phyloP scores from a whole-genome alignment of 768 basidiomycete genomes.

The Steccherinum ochraceum region DNA sequence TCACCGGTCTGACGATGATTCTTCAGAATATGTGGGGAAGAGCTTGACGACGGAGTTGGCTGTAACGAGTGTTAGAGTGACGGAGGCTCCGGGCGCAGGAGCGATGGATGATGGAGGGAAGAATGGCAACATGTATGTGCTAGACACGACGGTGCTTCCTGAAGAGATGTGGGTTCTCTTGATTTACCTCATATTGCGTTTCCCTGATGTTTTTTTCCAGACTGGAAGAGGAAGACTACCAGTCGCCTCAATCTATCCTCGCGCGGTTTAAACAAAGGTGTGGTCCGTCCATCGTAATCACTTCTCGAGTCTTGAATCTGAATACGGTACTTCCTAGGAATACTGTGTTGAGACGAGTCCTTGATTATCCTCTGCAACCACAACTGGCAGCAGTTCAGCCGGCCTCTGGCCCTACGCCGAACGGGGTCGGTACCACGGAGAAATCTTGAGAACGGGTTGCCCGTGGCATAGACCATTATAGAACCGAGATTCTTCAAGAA shows the following conservation, averaged over 20 bases:
- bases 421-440: no score
- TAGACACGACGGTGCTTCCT: slow-evolving; percentile 51
- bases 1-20: slow-evolving; percentile 28
- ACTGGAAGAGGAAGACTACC: slow-evolving; percentile 27
- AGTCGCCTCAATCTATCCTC: slow-evolving; percentile 44
- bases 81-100: slow-evolving; percentile 69
- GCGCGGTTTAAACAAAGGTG: slow-evolving; percentile 68
- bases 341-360: background rate
- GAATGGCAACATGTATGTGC: slow-evolving; percentile 67
- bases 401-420: background rate
- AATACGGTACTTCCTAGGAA: no score
- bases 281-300: slow-evolving; percentile 4
- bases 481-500: no score
- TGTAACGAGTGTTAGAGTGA: slow-evolving; percentile 54
- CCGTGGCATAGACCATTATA: no score
- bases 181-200: background rate
- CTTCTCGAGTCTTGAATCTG: no score
- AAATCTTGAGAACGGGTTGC: no score
- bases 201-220: background rate
- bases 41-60: slow-evolving; percentile 42
- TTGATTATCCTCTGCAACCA: background rate
- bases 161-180: slow-evolving; percentile 42
- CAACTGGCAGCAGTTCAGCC: background rate
- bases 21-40: slow-evolving; percentile 54
- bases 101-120: slow-evolving; percentile 35